Evolutionary conservation across 2,329 filamentous ascomycete species (phyloP).

Genomic region (Aphanocladium album): DNA sequence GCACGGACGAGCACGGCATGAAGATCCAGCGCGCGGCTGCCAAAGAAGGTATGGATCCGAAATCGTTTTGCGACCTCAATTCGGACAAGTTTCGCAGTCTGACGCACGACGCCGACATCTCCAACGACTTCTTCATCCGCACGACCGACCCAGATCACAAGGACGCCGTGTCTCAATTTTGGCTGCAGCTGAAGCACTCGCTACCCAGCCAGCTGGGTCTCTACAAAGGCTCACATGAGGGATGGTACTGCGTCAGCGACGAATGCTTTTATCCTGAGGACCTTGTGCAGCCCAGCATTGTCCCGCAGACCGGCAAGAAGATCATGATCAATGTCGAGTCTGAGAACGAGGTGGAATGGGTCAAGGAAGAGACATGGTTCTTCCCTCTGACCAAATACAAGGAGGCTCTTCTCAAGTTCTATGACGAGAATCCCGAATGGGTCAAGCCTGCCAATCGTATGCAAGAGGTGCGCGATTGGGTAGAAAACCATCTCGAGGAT

Average conservation of each 20-base stretch:
- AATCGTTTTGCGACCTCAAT: constrained; percentile 84
- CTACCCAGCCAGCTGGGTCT: constrained; percentile 62
- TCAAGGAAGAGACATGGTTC: constrained; percentile 88
- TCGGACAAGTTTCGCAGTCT: constrained; percentile 74
- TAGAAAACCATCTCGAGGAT: constrained; percentile 74
- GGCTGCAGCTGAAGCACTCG: constrained; percentile 63
- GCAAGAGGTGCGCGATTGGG: constrained; percentile 72
- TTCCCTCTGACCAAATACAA: constrained; percentile 82
- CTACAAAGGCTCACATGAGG: constrained; percentile 80
- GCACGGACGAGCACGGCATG: constrained; percentile 96
- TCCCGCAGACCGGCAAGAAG: constrained; percentile 76
- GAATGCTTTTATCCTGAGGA: constrained; percentile 90
- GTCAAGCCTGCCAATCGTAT: constrained; percentile 69
- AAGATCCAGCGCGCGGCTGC: constrained; percentile 88
- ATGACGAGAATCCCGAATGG: constrained; percentile 70
- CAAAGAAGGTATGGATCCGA: constrained; percentile 64
- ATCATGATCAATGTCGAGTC: constrained; percentile 82
- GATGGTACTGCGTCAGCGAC: constrained; percentile 96
- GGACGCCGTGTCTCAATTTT: constrained; percentile 83
- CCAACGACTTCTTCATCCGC: constrained; percentile 83
- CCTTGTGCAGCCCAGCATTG: constrained; percentile 66
- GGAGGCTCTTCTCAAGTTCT: constrained; percentile 74
- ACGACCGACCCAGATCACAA: constrained; percentile 82
- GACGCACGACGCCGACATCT: constrained; percentile 62
- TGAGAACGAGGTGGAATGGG: constrained; percentile 91